phyloP scores from a whole-genome alignment of 805 yeast genomes.

The Barnettozyma sucrosica region DNA sequence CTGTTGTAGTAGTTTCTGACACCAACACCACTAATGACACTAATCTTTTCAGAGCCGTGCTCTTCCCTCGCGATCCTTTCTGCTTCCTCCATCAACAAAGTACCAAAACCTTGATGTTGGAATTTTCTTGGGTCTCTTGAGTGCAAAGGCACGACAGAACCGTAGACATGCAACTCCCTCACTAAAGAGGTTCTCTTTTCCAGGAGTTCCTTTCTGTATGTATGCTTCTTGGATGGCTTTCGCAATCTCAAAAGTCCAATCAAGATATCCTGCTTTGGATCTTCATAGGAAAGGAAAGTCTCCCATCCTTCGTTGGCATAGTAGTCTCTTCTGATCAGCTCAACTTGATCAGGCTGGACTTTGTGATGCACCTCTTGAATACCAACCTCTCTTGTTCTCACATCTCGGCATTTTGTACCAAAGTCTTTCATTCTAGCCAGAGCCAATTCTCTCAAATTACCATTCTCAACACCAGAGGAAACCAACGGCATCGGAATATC shows the following conservation, averaged over 20 bases:
- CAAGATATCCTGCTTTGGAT: slow-evolving; percentile 91
- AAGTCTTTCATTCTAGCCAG: slow-evolving; percentile 97
- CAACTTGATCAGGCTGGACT: slow-evolving; percentile 95
- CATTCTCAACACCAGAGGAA: slow-evolving; percentile 96
- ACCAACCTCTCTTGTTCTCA: slow-evolving; percentile 96
- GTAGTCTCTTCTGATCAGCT: slow-evolving; percentile 89
- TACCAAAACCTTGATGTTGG: slow-evolving; percentile 99
- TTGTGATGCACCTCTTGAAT: slow-evolving; percentile 97
- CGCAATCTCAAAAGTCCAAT: slow-evolving; percentile 87
- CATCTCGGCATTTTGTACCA: slow-evolving; percentile 93
- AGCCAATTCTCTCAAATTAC: slow-evolving; percentile 91
- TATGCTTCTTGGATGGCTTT: slow-evolving; percentile 81
- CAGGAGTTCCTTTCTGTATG: slow-evolving; percentile 84
- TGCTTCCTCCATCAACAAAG: slow-evolving; percentile 96
- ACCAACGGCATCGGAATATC: slow-evolving; percentile 99
- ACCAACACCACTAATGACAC: slow-evolving; percentile 96
- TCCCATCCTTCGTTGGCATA: slow-evolving; percentile 99
- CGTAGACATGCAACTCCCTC: slow-evolving; percentile 96
- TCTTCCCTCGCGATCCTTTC: slow-evolving; percentile 93
- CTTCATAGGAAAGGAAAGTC: slow-evolving; percentile 92
- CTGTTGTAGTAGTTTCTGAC: slow-evolving; percentile 93
- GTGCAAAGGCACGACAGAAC: slow-evolving; percentile 94
- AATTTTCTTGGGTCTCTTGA: slow-evolving; percentile 95
- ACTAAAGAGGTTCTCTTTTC: slow-evolving; percentile 85
- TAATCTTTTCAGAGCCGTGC: slow-evolving; percentile 85